Evolutionary conservation across 495 filamentous ascomycete genomes (phyloP).

Genomic region (Aspergillus nanangensis): DNA sequence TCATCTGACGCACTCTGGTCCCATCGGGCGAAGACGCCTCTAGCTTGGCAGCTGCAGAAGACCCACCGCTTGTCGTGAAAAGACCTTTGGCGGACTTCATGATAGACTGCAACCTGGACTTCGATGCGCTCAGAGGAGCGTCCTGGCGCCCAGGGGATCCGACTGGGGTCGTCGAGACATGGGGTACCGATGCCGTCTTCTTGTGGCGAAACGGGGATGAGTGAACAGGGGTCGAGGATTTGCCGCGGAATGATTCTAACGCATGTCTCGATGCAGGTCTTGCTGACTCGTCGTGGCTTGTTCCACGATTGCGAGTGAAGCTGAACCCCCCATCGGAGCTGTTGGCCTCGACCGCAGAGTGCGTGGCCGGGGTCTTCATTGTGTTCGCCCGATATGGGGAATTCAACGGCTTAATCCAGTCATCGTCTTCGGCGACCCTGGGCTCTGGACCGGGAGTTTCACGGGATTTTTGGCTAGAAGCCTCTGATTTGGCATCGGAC

Average conservation of each 20-base stretch:
- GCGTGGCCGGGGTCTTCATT: slow-evolving; percentile 50
- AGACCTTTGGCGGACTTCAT: slow-evolving; percentile 80
- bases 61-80: slow-evolving; percentile 72
- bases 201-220: slow-evolving; percentile 51
- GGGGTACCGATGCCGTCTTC: slow-evolving; percentile 62
- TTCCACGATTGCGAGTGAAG: slow-evolving; percentile 1
- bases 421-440: slow-evolving; percentile 62
- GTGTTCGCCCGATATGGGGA: slow-evolving; percentile 42
- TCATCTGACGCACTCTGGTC: neutral
- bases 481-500: slow-evolving; percentile 25
- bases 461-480: slow-evolving; percentile 21
- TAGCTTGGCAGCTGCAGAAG: slow-evolving; percentile 71
- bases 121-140: slow-evolving; percentile 81
- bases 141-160: slow-evolving; percentile 72
- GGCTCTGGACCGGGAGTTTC: slow-evolving; percentile 20
- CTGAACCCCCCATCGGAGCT: slow-evolving; percentile 8
- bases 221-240: slow-evolving; percentile 42
- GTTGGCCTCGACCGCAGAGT: slow-evolving; percentile 17
- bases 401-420: slow-evolving; percentile 73
- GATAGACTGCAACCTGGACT: slow-evolving; percentile 81
- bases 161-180: slow-evolving; percentile 60
- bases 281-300: neutral
- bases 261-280: slow-evolving; percentile 5
- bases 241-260: slow-evolving; percentile 25
- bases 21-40: slow-evolving; percentile 47